Evolutionary conservation across 306 rosid species (phyloP).

Genomic region (Begonia fuchsioides): DNA sequence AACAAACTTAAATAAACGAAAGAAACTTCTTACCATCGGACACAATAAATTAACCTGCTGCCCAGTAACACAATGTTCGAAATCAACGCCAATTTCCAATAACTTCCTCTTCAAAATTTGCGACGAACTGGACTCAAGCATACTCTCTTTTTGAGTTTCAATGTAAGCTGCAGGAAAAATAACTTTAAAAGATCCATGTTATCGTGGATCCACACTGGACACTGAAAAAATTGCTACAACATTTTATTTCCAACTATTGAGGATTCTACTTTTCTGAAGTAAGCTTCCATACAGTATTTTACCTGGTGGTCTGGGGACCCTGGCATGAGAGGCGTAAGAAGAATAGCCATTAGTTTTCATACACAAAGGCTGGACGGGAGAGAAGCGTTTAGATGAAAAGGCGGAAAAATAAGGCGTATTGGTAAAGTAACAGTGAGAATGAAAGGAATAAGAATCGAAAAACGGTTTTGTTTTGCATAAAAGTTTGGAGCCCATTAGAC

Average conservation of each 20-base stretch:
- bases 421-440: conserved; percentile 11
- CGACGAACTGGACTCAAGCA: conserved; percentile 3
- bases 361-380: conserved; percentile 23
- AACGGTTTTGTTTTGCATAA: conserved; percentile 18
- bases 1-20: neutral
- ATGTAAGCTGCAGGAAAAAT: conserved; percentile 16
- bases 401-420: conserved; percentile 20
- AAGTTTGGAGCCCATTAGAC: conserved; percentile 30
- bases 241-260: too few species aligned
- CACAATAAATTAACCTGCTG: conserved; percentile 49
- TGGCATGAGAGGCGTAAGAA: conserved; percentile 23
- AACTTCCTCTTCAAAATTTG: conserved; percentile 29
- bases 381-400: conserved; percentile 21
- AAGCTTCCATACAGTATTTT: too few species aligned
- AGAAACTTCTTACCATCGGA: conserved; percentile 36
- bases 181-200: neutral
- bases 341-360: conserved; percentile 47
- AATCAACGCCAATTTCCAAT: conserved; percentile 41
- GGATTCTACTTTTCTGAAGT: too few species aligned
- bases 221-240: too few species aligned
- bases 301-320: conserved; percentile 16
- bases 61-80: conserved; percentile 28
- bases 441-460: conserved; percentile 11
- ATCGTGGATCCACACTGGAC: too few species aligned
- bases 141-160: conserved; percentile 22